Conservation (phyloP, 495 filamentous ascomycete species). For the Penicillium psychrofluorescens region DNA sequence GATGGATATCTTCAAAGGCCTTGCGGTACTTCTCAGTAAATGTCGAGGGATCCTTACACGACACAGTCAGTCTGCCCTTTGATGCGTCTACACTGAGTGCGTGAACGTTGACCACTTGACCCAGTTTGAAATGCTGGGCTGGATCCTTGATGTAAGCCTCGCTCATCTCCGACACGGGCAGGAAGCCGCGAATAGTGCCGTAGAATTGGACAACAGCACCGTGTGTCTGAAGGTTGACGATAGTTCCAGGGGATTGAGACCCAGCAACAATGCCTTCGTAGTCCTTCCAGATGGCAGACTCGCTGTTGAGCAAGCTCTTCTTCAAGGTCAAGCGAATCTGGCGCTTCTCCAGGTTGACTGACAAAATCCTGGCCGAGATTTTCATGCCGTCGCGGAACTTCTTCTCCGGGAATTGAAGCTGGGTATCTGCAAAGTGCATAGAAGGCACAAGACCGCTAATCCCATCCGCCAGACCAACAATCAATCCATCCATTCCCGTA, state of each 20-base stretch:
- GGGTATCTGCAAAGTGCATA: constrained; percentile 80
- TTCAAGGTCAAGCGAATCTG: constrained; percentile 86
- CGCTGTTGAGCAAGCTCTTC: constrained; percentile 87
- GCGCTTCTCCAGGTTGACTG: constrained; percentile 65
- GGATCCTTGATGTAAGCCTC: constrained; percentile 90
- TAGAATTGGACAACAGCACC: constrained; percentile 95
- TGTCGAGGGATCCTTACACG: constrained; percentile 79
- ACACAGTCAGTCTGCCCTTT: constrained; percentile 68
- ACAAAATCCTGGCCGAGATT: constrained; percentile 78
- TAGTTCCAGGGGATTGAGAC: constrained; percentile 71
- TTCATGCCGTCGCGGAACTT: constrained; percentile 86
- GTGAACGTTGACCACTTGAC: constrained; percentile 85
- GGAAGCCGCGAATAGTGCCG: constrained; percentile 69
- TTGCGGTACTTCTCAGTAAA: constrained; percentile 69
- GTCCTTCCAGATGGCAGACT: constrained; percentile 63
- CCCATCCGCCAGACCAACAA: constrained; percentile 77
- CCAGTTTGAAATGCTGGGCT: constrained; percentile 75
- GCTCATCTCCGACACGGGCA: constrained; percentile 94
- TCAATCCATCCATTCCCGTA: constrained; percentile 65
- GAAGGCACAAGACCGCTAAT: constrained; percentile 82
- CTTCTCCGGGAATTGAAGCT: constrained; percentile 85
- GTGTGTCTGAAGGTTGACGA: constrained; percentile 65
- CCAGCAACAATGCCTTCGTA: constrained; percentile 65
- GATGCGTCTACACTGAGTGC: constrained; percentile 70
- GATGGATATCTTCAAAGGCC: constrained; percentile 61